Evolutionary conservation across 2,329 filamentous ascomycete genomes (phyloP).

Genomic region (Arthrinium puccinioides): DNA sequence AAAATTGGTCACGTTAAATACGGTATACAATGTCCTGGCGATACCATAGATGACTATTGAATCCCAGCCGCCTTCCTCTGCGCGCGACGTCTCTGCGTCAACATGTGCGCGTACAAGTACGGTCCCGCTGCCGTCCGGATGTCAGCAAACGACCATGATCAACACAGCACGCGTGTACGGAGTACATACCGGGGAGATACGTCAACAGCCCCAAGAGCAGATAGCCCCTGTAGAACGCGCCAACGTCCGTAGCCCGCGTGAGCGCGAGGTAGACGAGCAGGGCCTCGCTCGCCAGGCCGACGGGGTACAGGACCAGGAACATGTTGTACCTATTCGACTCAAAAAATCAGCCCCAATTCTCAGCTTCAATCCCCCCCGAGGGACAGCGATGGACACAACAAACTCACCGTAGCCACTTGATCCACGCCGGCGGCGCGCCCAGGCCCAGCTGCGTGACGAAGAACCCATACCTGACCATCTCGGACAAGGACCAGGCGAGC

Average conservation of each 20-base stretch:
- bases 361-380: background rate
- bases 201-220: slow-evolving; percentile 7
- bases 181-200: slow-evolving; percentile 7
- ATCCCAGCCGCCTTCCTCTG: too few species aligned
- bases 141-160: background rate
- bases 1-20: too few species aligned
- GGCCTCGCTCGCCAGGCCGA: slow-evolving; percentile 58
- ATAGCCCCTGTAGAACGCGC: slow-evolving; percentile 6
- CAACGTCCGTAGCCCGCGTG: slow-evolving; percentile 1
- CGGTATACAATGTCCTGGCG: too few species aligned
- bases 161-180: background rate
- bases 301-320: slow-evolving; percentile 60
- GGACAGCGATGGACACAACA: background rate
- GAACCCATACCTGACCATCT: slow-evolving; percentile 62
- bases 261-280: slow-evolving; percentile 41
- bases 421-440: slow-evolving; percentile 38
- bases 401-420: slow-evolving; percentile 47
- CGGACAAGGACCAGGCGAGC: slow-evolving; percentile 59
- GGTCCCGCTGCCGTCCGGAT: slow-evolving; percentile 3
- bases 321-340: slow-evolving; percentile 42
- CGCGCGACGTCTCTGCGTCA: slow-evolving; percentile 7
- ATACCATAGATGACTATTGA: too few species aligned
- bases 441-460: slow-evolving; percentile 48
- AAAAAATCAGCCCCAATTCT: background rate
- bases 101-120: slow-evolving; percentile 7